Evolutionary conservation across 225 moss, liverwort and hornwort species (phyloP), one percentile per base, ranked within the genome.

Genomic region (Climacium dendroides): DNA sequence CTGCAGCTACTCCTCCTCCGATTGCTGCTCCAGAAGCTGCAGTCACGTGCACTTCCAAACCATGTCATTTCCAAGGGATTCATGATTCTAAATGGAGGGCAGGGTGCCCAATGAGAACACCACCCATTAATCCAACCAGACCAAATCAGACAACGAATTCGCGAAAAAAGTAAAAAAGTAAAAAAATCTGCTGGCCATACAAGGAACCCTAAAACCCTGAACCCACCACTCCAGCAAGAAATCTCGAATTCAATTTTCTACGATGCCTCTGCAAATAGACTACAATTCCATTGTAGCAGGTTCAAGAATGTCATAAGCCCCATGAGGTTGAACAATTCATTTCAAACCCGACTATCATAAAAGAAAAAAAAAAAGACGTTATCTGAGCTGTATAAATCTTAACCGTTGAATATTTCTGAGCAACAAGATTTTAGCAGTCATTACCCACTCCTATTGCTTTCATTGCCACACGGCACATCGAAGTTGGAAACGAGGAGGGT

Each of bases 1-100:
- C 94, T 57, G 93, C 93, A 86, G 91, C 96, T 69, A 92, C 86
- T 89, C 93, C 96, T 77, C 96, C 96, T 71, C 90, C 93, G 83
- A 98, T 95, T 78, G 90, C 90, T 91, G 90, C 93, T 93, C 53
- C 84, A 83, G 93, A 88, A 80, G 10, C 84, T 91, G 94, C 88
- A 88, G 52, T 71, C 92, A 72, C 62, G 89, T 43, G 86, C 81
- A 70, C 84, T 93, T 88, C 43, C 83, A 78, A n/a, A 74, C 39
- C 60, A 58, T 54, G 76, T 87, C 79, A 91, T 25, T 62, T 67
- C 69, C 74, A 67, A 37, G 32, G 24, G 55, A 62, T 69, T 20
- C 61, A 71, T 34, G 48, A 62, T 48, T 77, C 55, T 35, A 69
- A 20, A 55, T 34, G 47, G 62, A 62, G 47, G 32, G 28, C 41